Conservation (phyloP, 345 rosid genomes). For the Linum tenue region DNA sequence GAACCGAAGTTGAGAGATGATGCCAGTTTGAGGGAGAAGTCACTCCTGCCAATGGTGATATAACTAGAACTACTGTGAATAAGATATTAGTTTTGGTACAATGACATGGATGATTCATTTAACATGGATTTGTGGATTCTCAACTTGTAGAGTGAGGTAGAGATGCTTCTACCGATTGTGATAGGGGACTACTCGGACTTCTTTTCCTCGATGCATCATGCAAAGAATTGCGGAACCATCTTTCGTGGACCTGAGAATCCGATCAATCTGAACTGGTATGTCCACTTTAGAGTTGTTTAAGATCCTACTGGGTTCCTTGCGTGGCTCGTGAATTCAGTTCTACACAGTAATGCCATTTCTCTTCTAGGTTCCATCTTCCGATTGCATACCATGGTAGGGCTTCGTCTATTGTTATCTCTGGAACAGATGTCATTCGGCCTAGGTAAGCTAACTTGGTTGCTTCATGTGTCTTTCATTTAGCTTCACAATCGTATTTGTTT, state of each 20-base stretch:
- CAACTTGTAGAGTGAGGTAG: constrained; percentile 49
- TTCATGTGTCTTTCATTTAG: no score
- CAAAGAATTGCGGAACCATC: constrained; percentile 82
- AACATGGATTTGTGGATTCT: constrained; percentile 8
- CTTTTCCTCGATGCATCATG: constrained; percentile 88
- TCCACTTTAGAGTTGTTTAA: constrained; percentile 5
- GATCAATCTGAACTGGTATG: constrained; percentile 65
- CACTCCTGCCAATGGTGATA: constrained; percentile 61
- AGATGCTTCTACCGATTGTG: constrained; percentile 75
- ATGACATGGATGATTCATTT: constrained; percentile 1
- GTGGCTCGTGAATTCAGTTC: background rate
- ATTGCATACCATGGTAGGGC: constrained; percentile 97
- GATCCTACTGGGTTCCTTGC: background rate
- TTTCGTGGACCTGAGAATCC: constrained; percentile 84
- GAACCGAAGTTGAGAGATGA: constrained; percentile 70
- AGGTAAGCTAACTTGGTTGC: constrained; percentile 29
- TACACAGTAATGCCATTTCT: background rate
- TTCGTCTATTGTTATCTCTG: constrained; percentile 82
- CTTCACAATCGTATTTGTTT: background rate
- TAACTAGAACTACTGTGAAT: background rate
- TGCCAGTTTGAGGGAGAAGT: constrained; percentile 44
- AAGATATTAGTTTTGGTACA: background rate
- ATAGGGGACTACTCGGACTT: constrained; percentile 96
- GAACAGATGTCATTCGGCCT: constrained; percentile 79
- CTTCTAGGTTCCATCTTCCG: constrained; percentile 87